These are phyloP conservation scores for Casaregolazyma suthepensis DNA, from an alignment of 1,139 yeast genomes.

Conservation along the genomic window DNA sequence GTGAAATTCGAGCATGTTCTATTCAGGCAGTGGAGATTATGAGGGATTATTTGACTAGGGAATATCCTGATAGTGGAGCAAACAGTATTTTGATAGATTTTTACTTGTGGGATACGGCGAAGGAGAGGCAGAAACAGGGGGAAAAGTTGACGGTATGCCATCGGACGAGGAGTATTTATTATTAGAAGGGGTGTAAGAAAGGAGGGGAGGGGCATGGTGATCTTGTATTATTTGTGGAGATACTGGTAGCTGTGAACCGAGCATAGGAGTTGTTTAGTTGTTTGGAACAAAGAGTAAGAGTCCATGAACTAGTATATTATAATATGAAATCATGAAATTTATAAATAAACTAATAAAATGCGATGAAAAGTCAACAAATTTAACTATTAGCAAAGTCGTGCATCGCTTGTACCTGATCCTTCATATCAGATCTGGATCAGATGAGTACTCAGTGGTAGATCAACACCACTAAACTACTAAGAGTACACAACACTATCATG, in stretches of 20 bases:
- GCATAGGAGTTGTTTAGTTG: too few species aligned
- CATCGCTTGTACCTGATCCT: too few species aligned
- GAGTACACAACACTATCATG: too few species aligned
- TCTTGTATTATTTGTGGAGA: neutral
- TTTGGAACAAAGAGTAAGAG: too few species aligned
- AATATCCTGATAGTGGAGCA: conserved; percentile 18
- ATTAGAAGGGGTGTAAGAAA: conserved; percentile 25
- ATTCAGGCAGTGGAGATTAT: conserved; percentile 39
- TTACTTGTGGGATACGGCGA: conserved; percentile 42
- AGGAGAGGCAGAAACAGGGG: conserved; percentile 28
- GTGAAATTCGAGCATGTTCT: conserved; percentile 38
- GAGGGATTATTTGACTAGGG: conserved; percentile 21
- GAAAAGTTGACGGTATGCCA: conserved; percentile 30
- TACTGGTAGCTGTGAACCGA: neutral
- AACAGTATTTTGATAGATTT: conserved; percentile 33
- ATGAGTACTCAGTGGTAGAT: too few species aligned
- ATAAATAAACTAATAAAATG: neutral
- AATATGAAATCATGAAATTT: neutral
- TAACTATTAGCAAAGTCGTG: neutral
- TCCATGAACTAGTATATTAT: neutral
- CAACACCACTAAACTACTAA: too few species aligned
- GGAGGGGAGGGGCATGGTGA: neutral
- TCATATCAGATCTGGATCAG: neutral
- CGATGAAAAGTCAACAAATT: neutral
- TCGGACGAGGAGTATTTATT: conserved; percentile 35